phyloP scores from a whole-genome alignment of 73 alveolate genomes.

The Uronychia setigera region DNA sequence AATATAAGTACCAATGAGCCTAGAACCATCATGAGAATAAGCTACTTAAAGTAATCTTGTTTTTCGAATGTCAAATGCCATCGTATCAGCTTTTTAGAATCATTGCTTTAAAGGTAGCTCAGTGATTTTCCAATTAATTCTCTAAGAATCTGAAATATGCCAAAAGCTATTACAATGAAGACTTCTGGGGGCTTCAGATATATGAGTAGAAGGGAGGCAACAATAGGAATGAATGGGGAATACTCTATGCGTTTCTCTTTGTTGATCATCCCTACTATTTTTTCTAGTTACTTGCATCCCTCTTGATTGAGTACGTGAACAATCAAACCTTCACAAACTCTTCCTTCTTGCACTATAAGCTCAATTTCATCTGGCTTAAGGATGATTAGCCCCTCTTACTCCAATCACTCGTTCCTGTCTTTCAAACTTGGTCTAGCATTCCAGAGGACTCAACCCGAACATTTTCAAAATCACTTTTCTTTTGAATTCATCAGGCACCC shows the following conservation, averaged over 20 bases:
- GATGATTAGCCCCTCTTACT: not conserved
- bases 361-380: not conserved
- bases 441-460: not conserved
- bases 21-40: no score
- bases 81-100: constrained; percentile 16
- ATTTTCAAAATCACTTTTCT: not conserved
- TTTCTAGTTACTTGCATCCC: constrained; percentile 43
- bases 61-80: constrained; percentile 62
- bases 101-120: constrained; percentile 17
- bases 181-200: constrained; percentile 44
- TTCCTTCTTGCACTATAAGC: not conserved
- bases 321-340: not conserved
- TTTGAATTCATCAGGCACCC: no score
- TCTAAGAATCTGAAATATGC: constrained; percentile 18
- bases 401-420: not conserved
- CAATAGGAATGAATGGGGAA: constrained; percentile 36
- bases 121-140: constrained; percentile 8
- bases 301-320: constrained; percentile 15
- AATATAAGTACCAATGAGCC: constrained; percentile 29
- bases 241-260: constrained; percentile 59
- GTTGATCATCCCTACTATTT: constrained; percentile 16
- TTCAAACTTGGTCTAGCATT: not conserved
- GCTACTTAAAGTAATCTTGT: constrained; percentile 31
- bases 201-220: constrained; percentile 40
- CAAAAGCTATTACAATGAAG: not conserved